phyloP scores from a whole-genome alignment of 225 moss, liverwort and hornwort species.

The Neckera pumila region DNA sequence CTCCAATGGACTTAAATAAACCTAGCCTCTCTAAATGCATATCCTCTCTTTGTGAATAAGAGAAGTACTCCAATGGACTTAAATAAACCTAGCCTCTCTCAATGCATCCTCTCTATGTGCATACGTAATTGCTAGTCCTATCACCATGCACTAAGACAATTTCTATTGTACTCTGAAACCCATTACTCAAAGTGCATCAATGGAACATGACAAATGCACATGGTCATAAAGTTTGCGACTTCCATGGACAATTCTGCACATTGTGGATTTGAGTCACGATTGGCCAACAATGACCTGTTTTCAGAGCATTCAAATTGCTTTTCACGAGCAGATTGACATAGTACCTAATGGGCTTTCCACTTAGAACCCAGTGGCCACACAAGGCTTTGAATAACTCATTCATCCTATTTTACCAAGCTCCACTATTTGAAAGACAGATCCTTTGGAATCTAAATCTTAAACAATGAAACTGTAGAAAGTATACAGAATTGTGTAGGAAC shows the following conservation, averaged over 20 bases:
- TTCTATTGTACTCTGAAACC: neutral
- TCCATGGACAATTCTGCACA: neutral
- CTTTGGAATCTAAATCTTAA: neutral
- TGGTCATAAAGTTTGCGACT: neutral
- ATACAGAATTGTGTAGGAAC: neutral
- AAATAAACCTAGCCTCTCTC: too few species aligned
- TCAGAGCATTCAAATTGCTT: neutral
- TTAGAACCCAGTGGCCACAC: neutral
- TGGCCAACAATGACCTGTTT: neutral
- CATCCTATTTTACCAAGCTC: neutral
- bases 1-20: too few species aligned
- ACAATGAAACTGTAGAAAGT: neutral
- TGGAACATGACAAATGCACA: neutral
- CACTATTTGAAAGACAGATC: neutral
- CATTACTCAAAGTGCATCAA: neutral
- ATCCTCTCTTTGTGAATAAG: too few species aligned
- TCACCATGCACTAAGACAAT: too few species aligned
- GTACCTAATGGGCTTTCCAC: neutral
- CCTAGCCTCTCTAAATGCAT: too few species aligned
- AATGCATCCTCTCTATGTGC: too few species aligned
- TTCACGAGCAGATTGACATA: neutral
- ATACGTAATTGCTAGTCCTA: too few species aligned
- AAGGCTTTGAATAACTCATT: neutral
- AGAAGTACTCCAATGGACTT: too few species aligned
- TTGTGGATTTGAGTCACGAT: neutral